Evolutionary conservation across 2,329 filamentous ascomycete genomes (phyloP).

Genomic region (Zymoseptoria ardabiliae): DNA sequence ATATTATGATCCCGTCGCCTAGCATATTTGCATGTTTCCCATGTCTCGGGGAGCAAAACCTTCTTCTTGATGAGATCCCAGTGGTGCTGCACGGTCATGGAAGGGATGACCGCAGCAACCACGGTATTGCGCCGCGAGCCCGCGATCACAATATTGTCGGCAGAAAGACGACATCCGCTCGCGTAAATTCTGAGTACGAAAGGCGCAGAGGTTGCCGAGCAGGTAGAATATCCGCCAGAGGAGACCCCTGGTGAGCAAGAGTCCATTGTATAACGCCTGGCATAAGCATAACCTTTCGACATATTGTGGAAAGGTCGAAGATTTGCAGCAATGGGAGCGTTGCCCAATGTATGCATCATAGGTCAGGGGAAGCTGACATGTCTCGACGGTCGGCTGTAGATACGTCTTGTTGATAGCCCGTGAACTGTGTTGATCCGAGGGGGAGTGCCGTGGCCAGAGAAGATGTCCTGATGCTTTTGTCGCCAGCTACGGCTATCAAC

Average conservation of each 20-base stretch:
- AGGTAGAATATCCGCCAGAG: not conserved
- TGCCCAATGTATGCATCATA: too few relatives aligned
- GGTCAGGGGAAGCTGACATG: too few relatives aligned
- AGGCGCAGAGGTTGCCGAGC: not conserved
- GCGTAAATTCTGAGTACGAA: not conserved
- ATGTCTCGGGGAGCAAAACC: not conserved
- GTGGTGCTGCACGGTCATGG: not conserved
- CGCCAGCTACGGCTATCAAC: not conserved
- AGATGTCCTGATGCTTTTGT: too few relatives aligned
- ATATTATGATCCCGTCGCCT: not conserved
- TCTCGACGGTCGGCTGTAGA: too few relatives aligned
- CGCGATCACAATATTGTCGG: not conserved
- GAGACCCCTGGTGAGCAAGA: too few relatives aligned
- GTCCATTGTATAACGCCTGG: too few relatives aligned
- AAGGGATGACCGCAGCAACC: not conserved
- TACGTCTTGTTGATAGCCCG: too few relatives aligned
- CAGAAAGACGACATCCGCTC: not conserved
- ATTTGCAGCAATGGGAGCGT: too few relatives aligned
- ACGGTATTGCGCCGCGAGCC: not conserved
- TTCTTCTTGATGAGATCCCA: not conserved
- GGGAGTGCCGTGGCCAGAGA: too few relatives aligned
- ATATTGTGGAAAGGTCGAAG: too few relatives aligned
- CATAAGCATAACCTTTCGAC: too few relatives aligned
- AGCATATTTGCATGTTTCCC: not conserved
- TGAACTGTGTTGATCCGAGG: too few relatives aligned